Evolutionary conservation across 176 grass and related monocot species (phyloP), one percentile per base, ranked within the genome.

Genomic region (Aegilops speltoides): DNA sequence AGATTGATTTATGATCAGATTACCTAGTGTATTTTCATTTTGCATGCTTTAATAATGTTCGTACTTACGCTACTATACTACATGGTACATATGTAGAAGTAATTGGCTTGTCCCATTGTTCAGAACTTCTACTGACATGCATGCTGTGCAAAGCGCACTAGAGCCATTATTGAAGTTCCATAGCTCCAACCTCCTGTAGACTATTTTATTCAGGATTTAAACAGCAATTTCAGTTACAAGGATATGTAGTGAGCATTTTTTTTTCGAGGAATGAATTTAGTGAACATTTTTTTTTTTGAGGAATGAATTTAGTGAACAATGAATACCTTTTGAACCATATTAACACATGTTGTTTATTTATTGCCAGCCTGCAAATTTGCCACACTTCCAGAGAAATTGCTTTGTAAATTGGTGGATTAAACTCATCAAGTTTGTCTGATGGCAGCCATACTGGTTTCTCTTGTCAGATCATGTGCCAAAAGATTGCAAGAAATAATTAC

Each of bases 361-460:
- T 79, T 79, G 7, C 22, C 33, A 38, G 22, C 33, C 32, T 3
- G 77, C 32, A 16, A 24, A 22, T 12, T 62, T 40, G 20, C 6
- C 37, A 40, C 14, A 32, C 28, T 26, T 32, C 64, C 28, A 32
- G 33, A 25, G 11, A 1, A 34, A 12, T 36, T 11, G 0, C 32
- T 15, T n/a, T 3, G 22, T 79, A 50, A 11, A 26, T 64, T 28
- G 1, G 16, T 19, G 4, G 36, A 22, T 68, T 4, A 50, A 10
- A 20, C 14, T 59, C 0, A 15, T 3, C 29, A 23, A 61, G 11
- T 1, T 76, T 33, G 22, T 64, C n/a, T 14, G 64, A 89, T 89
- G 87, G 26, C 75, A 41, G 77, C 24, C 77, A 2, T 89, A 16
- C 11, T 89, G 6, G 12, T 46, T 82, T 64, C n/a, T 56, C 25